phyloP scores from a whole-genome alignment of 768 basidiomycete genomes.

The Russula lepida region DNA sequence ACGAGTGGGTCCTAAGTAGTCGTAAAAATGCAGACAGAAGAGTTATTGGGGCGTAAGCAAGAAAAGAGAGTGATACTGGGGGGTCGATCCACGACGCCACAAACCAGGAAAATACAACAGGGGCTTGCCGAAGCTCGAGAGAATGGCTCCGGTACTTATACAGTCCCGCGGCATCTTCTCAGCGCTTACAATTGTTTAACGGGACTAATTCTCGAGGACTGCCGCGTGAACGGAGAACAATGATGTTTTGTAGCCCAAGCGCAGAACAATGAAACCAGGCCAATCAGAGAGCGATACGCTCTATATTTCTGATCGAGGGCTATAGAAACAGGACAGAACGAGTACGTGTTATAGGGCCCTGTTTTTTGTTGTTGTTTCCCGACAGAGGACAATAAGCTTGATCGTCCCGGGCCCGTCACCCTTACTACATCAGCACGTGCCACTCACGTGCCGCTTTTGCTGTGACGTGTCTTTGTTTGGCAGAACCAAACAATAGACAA shows the following conservation, averaged over 20 bases:
- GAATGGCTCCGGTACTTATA: constrained; percentile 11
- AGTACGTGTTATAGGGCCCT: constrained; percentile 9
- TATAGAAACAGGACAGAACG: not conserved
- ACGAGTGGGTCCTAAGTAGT: not conserved
- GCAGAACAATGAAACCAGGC: not conserved
- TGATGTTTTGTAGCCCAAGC: not conserved
- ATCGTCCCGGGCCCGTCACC: no score
- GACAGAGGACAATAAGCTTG: not conserved
- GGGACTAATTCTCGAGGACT: not conserved
- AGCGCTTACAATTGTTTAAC: not conserved
- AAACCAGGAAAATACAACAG: constrained; percentile 1
- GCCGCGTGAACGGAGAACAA: constrained; percentile 1
- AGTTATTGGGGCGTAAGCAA: not conserved
- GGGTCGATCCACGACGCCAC: constrained; percentile 19
- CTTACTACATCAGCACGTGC: not conserved
- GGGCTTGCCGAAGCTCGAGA: not conserved
- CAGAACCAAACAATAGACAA: not conserved
- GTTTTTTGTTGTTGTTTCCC: constrained; percentile 4
- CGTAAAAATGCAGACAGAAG: not conserved
- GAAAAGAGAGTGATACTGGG: not conserved
- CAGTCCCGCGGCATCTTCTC: not conserved
- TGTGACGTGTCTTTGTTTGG: constrained; percentile 12
- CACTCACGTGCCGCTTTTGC: no score
- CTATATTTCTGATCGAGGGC: not conserved
- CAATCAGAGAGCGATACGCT: not conserved